Evolutionary conservation across 2,329 filamentous ascomycete genomes (phyloP), one percentile per base, ranked within the genome.

Genomic region (Thyridium curvatum): DNA sequence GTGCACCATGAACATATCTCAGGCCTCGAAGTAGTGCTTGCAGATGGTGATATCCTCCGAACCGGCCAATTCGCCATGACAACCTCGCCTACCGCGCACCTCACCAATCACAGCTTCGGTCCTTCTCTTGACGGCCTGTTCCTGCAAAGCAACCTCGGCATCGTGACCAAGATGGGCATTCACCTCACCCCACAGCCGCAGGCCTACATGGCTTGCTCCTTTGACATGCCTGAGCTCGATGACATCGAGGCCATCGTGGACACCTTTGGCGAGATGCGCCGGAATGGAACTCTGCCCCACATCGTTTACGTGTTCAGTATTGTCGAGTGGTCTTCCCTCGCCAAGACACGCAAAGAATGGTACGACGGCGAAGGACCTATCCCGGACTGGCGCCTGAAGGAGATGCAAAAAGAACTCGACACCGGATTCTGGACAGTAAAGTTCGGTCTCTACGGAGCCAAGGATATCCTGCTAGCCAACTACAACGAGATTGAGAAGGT

Each of bases 1-100:
- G 62, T 68, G 29, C 69, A 72, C 39, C 65, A 62, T 47, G 61
- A 64, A 45, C 59, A 62, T 44, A 62, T 69, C 34, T 66, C 59
- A 26, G 65, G 65, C 4, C 57, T 68, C 50, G 68, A 70, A 46
- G 58, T 68, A 13, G 55, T 71, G 3, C 53, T 69, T 3, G 61
- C 68, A 5, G 60, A 59, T 34, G 66, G 66, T 12, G 61, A 66
- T 26, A 45, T 69, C 3, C 43, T 71, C 10, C 54, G 66, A 16
- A 70, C 66, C 1, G 68, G 67, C 1, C 62, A 66, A 41, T 66
- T 62, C 39, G 62, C 56, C 32, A 58, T 36, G 8, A 30, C 21
- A 6, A 26, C 21, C 21, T 26, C 21, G 21, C 15, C 9, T n/a
- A 14, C 16, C 18, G 17, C 12, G 10, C 15, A n/a, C 9, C 5